Conservation (phyloP, 352 stramenopile genomes). For the Phytophthora tentaculata region DNA sequence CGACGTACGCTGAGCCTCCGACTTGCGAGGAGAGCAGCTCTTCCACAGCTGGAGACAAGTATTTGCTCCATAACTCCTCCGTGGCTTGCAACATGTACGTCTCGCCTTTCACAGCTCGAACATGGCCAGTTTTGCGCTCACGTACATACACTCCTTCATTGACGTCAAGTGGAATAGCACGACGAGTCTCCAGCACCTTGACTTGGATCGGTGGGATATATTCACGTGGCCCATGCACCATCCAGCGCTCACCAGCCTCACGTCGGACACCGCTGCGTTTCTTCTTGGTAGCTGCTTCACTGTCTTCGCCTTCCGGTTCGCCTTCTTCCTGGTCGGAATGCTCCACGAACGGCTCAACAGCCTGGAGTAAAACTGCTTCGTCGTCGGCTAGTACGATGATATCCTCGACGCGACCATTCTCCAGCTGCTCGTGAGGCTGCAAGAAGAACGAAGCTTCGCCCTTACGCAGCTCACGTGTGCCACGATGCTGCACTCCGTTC, state of each 20-base stretch:
- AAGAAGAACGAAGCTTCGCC: slow-evolving; percentile 82
- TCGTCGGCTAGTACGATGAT: slow-evolving; percentile 76
- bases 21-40: slow-evolving; percentile 64
- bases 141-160: slow-evolving; percentile 87
- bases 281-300: slow-evolving; percentile 9
- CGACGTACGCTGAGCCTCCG: slow-evolving; percentile 64
- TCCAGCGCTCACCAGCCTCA: slow-evolving; percentile 79
- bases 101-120: slow-evolving; percentile 73
- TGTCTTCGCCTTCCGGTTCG: slow-evolving; percentile 30
- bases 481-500: slow-evolving; percentile 67
- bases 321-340: slow-evolving; percentile 24
- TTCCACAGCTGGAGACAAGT: slow-evolving; percentile 66
- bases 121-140: slow-evolving; percentile 77
- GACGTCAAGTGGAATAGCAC: slow-evolving; percentile 75
- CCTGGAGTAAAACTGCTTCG: slow-evolving; percentile 80
- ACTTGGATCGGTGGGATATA: slow-evolving; percentile 84
- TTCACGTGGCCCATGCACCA: slow-evolving; percentile 79
- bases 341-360: slow-evolving; percentile 70
- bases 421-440: slow-evolving; percentile 61
- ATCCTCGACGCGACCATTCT: slow-evolving; percentile 68
- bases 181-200: slow-evolving; percentile 76
- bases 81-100: slow-evolving; percentile 87
- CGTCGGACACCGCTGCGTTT: slow-evolving; percentile 40
- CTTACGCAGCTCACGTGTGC: slow-evolving; percentile 75
- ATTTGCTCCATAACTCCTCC: slow-evolving; percentile 79